Evolutionary conservation across 2,329 filamentous ascomycete genomes (phyloP).

Genomic region (Ambrosiella cleistominuta): DNA sequence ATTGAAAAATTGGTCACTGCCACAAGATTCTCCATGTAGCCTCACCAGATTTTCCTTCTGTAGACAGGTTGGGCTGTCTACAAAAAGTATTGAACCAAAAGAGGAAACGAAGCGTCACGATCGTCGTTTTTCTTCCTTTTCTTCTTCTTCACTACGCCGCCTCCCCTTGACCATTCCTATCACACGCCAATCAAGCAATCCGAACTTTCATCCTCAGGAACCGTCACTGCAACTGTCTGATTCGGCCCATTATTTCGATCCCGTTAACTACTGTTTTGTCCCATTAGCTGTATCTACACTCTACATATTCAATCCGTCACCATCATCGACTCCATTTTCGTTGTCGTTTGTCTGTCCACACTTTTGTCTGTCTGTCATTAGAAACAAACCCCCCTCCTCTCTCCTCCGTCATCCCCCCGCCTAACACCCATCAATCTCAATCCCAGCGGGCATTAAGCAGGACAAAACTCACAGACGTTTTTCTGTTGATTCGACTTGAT

Average conservation of each 20-base stretch:
- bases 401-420: background rate
- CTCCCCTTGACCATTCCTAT: background rate
- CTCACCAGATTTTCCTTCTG: background rate
- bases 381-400: background rate
- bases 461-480: background rate
- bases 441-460: background rate
- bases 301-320: no score
- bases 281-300: no score
- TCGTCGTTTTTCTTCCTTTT: background rate
- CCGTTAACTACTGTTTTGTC: no score
- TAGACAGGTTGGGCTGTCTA: background rate
- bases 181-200: background rate
- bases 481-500: background rate
- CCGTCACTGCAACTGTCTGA: background rate
- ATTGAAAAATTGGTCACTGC: no score
- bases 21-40: background rate
- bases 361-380: no score
- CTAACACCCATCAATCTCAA: background rate
- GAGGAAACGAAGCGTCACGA: background rate
- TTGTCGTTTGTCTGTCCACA: no score
- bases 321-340: no score
- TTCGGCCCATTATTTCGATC: no score
- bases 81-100: background rate
- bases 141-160: background rate
- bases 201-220: background rate